Evolutionary conservation across 2,329 filamentous ascomycete species (phyloP).

Genomic region (Penicillium nordicum): DNA sequence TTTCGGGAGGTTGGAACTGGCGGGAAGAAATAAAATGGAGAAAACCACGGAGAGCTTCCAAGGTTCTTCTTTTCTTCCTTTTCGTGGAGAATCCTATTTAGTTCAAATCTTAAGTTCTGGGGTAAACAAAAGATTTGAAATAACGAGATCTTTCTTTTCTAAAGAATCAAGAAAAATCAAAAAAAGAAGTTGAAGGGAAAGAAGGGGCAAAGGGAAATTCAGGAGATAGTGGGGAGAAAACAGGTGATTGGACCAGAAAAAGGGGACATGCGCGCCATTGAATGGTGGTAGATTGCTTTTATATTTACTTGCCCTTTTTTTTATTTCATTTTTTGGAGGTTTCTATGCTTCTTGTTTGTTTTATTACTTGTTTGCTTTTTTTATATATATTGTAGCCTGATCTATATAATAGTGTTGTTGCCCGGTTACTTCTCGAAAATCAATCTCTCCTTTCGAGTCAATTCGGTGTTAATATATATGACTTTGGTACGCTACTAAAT

Average conservation of each 20-base stretch:
- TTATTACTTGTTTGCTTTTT: too few species aligned
- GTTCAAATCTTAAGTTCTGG: neutral
- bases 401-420: neutral
- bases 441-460: neutral
- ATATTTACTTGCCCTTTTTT: neutral
- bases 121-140: neutral
- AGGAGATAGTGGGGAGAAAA: conserved; percentile 13
- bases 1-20: conserved; percentile 15
- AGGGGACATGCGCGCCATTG: conserved; percentile 7
- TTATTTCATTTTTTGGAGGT: neutral
- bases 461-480: conserved; percentile 7
- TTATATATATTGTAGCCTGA: neutral
- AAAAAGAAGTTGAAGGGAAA: conserved; percentile 2
- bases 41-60: conserved; percentile 1
- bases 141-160: neutral
- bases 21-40: conserved; percentile 10
- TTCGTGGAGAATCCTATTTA: neutral
- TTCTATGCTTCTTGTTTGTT: too few species aligned
- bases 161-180: neutral
- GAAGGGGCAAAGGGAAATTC: conserved; percentile 13
- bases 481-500: conserved; percentile 21
- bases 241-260: conserved; percentile 10
- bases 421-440: too few species aligned
- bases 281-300: neutral
- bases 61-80: neutral